Base-by-base conservation (phyloP, 169 alveolate species). In the Plasmodium gaboni region DNA sequence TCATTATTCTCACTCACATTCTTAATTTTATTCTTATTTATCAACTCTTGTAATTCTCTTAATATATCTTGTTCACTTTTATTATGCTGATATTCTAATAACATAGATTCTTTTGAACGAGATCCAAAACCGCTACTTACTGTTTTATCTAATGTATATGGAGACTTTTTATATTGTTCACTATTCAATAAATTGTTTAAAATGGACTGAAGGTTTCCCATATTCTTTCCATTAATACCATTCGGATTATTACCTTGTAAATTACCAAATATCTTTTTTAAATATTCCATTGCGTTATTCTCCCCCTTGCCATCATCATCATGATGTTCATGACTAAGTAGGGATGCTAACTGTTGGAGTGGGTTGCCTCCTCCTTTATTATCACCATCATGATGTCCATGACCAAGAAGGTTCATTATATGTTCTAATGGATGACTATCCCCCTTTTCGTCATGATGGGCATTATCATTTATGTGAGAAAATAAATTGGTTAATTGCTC, bases 91-190 rank as follows among this genome's bases (percentile, higher is more conserved):
- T 64, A 65, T 10, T 78, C 64, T 51, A 51, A 65, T 44, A 17
- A 65, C 2, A 78, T 64, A 2, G 78, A 64, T 28, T 65, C 71
- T 32, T 65, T 78, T 70, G 61, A 48, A 2, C 13, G 17, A 46
- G 55, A 13, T 50, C 78, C 64, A 17, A 61, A n/a, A 12, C 24
- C 70, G 55, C 59, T 55, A 22, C 15, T 69, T 17, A 83, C 73
- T 53, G 85, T 51, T 42, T 83, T 83, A 57, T 83, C 91, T 48
- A 83, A 68, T 55, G 67, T 19, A 48, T 15, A 83, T 3, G 91
- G 91, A 7, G 67, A 61, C 4, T 83, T 59, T 1, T 68, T 15
- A 46, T 51, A 17, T 9, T 55, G 67, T n/a, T 67, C 46, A 13
- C 10, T 15, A 28, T 68, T 83, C 48, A 83, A 44, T 46, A 68